Evolutionary conservation across 495 filamentous ascomycete species (phyloP), one percentile per base, ranked within the genome.

Genomic region (Penicillium ochrochloron): DNA sequence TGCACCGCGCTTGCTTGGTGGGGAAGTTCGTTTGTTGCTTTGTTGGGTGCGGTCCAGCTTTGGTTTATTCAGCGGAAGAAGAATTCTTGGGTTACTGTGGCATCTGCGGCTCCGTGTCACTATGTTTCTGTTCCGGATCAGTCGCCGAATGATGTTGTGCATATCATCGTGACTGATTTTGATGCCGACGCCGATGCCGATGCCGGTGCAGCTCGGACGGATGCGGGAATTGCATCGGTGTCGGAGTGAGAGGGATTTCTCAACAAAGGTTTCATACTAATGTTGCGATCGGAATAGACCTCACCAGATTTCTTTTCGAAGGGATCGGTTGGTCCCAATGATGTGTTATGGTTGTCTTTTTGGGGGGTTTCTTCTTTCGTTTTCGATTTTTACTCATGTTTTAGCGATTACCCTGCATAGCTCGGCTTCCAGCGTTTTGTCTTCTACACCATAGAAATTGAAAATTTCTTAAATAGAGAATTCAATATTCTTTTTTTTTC

Each of bases 1-100:
- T 92, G 89, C 66, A 93, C 90, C 2, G 89, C 87, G 9, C 69
- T 95, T 33, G 87, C 92, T 3, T 95, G 92, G 92, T 93, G 90
- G 80, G 89, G 81, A 9, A 92, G 89, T 69, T 79, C 84, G 1
- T 31, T 90, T n/a, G 83, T 93, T 21, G 92, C 92, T 10, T 64
- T 90, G 2, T 53, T 89, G 23, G 92, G 92, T 11, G 84, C 87
- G 0, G 67, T 89, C 10, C 92, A 95, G 65, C 81, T 91, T 35
- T 88, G 89, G 65, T 84, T 84, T 35, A 86, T 94, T 33, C 75
- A 83, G 52, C 78, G 84, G 29, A 82, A 81, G 46, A 81, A 75
- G 60, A 69, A 79, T 59, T 69, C 75, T n/a, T 76, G 68, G 8
- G 76, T 72, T 9, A 77, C 67, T 3, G 71, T 84, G 11, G 63